These are phyloP conservation scores for Thielaviopsis populi DNA, from an alignment of 2,329 filamentous ascomycete genomes.

Conservation along the genomic window DNA sequence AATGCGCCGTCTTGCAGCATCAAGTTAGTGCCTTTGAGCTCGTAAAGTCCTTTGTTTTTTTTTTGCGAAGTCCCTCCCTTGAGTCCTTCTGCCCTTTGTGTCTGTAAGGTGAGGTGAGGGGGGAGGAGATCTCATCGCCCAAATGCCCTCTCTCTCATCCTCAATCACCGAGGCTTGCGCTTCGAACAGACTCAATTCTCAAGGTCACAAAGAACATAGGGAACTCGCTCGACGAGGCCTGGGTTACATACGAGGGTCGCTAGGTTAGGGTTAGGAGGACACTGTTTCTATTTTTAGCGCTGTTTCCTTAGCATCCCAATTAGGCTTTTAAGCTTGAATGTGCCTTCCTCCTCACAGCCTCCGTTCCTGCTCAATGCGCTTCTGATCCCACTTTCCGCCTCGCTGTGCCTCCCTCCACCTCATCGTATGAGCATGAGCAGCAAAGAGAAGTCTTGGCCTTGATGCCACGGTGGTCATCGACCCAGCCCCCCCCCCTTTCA, in stretches of 20 bases:
- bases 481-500: not conserved
- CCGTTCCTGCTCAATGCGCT: not conserved
- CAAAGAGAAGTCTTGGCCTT: not conserved
- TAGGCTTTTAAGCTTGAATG: not conserved
- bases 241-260: not conserved
- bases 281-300: not conserved
- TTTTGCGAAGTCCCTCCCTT: too few species aligned
- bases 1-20: not conserved
- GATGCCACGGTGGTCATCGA: not conserved
- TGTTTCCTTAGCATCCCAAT: not conserved
- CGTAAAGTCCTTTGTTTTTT: not conserved
- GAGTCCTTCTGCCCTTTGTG: not conserved
- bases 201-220: too few species aligned
- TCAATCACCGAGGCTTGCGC: not conserved
- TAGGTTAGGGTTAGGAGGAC: not conserved
- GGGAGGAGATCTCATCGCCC: too few species aligned
- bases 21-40: not conserved
- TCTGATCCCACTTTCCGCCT: too few species aligned
- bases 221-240: too few species aligned
- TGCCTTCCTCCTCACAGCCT: not conserved
- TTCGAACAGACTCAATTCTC: not conserved
- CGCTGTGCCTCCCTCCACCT: too few species aligned
- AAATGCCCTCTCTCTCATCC: too few species aligned
- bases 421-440: too few species aligned
- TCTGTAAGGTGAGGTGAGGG: too few species aligned